phyloP scores from a whole-genome alignment of 2,329 filamentous ascomycete species.

The Paradendryphiella salina region DNA sequence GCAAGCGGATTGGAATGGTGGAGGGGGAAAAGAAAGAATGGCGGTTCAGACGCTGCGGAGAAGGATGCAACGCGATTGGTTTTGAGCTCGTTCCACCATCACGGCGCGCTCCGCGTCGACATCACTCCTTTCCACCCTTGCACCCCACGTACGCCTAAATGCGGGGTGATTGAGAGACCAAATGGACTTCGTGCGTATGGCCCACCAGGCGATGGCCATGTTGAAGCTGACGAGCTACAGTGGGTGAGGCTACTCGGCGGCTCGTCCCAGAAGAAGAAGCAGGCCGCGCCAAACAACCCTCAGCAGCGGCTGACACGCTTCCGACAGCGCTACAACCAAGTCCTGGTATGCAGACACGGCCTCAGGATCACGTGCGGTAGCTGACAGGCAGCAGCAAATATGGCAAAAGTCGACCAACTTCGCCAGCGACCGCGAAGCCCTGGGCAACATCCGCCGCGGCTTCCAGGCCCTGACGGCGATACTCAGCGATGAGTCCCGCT shows the following conservation, averaged over 20 bases:
- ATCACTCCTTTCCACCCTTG: slow-evolving; percentile 21
- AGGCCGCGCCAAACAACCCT: slow-evolving; percentile 57
- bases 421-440: slow-evolving; percentile 55
- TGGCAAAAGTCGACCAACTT: slow-evolving; percentile 61
- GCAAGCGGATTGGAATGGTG: not conserved
- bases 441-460: slow-evolving; percentile 55
- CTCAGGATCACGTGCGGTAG: not conserved
- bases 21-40: not conserved
- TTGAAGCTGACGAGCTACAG: slow-evolving; percentile 44
- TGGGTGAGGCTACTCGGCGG: slow-evolving; percentile 66
- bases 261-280: slow-evolving; percentile 56
- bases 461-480: slow-evolving; percentile 65
- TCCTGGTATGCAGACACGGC: slow-evolving; percentile 51
- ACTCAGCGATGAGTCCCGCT: slow-evolving; percentile 84
- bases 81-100: slow-evolving; percentile 13
- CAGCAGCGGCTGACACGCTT: slow-evolving; percentile 65
- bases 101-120: slow-evolving; percentile 20
- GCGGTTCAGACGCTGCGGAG: slow-evolving; percentile 8
- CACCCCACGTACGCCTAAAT: slow-evolving; percentile 27
- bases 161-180: slow-evolving; percentile 30
- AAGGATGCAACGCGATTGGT: slow-evolving; percentile 16
- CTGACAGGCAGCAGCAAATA: slow-evolving; percentile 55
- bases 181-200: slow-evolving; percentile 33
- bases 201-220: not conserved
- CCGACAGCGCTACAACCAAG: slow-evolving; percentile 62